Conservation (phyloP, 2,329 filamentous ascomycete species). For the Fusarium secorum region DNA sequence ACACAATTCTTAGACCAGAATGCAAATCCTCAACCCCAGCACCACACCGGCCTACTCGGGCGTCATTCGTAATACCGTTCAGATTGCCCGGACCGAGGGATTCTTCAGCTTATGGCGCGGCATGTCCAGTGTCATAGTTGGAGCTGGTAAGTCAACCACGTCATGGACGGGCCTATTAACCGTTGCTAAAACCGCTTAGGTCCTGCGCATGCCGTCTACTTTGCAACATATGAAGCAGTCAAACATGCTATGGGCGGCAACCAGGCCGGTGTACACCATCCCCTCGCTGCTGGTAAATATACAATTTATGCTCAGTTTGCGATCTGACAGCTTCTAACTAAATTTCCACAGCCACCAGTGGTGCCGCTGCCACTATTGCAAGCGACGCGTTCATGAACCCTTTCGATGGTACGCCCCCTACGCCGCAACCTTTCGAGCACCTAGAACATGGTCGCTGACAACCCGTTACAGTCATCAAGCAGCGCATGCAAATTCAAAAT, state of each 20-base stretch:
- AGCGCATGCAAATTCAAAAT: constrained; percentile 98
- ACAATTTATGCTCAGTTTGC: not conserved
- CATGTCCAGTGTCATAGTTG: constrained; percentile 94
- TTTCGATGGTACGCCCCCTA: constrained; percentile 80
- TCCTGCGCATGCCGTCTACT: constrained; percentile 96
- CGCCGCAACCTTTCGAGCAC: constrained; percentile 38
- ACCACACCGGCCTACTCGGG: constrained; percentile 85
- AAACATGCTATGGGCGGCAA: constrained; percentile 97
- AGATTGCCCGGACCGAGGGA: constrained; percentile 90
- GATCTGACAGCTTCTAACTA: constrained; percentile 8
- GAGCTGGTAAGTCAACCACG: constrained; percentile 73
- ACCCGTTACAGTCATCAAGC: constrained; percentile 84
- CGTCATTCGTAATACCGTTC: constrained; percentile 89
- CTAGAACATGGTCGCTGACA: not conserved
- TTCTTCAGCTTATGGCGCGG: constrained; percentile 93
- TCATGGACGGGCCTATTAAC: not conserved
- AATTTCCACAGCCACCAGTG: constrained; percentile 75
- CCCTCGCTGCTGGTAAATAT: constrained; percentile 82
- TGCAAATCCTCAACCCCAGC: constrained; percentile 92
- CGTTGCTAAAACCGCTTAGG: constrained; percentile 61
- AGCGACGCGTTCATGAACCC: constrained; percentile 99
- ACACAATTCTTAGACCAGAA: constrained; percentile 75
- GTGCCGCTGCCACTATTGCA: constrained; percentile 93
- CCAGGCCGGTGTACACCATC: constrained; percentile 85
- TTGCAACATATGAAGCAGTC: constrained; percentile 96